Conservation (phyloP, 306 rosid genomes). For the Sesbania bispinosa region DNA sequence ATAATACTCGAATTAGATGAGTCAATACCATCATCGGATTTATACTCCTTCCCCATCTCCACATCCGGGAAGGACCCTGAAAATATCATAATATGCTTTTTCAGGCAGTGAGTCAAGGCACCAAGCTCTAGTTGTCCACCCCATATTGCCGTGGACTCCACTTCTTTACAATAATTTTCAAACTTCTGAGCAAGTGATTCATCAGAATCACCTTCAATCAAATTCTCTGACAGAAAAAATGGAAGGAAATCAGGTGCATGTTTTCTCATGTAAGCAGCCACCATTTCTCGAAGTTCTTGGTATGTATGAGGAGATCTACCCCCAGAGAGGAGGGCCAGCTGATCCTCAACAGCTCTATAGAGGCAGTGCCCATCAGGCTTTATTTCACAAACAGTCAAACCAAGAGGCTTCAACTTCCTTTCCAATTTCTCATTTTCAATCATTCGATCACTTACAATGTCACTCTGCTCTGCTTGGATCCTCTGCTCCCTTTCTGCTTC, state of each 20-base stretch:
- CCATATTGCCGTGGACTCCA: constrained; percentile 90
- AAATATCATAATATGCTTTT: constrained; percentile 75
- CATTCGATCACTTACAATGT: constrained; percentile 62
- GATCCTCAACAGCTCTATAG: constrained; percentile 85
- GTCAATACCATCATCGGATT: constrained; percentile 32
- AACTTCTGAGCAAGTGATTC: constrained; percentile 54
- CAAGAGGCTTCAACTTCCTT: constrained; percentile 76
- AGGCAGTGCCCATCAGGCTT: constrained; percentile 98
- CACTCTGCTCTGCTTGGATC: constrained; percentile 79
- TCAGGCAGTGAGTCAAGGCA: constrained; percentile 79
- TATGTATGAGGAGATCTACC: constrained; percentile 62
- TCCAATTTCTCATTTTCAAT: constrained; percentile 75
- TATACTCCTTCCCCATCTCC: constrained; percentile 97
- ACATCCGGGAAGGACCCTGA: constrained; percentile 98
- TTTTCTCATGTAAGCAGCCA: constrained; percentile 74
- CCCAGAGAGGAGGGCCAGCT: constrained; percentile 51
- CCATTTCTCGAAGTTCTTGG: constrained; percentile 82
- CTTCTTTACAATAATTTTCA: constrained; percentile 81
- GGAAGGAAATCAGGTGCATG: constrained; percentile 70
- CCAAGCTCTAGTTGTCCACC: constrained; percentile 97
- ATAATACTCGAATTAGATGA: constrained; percentile 46
- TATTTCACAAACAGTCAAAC: constrained; percentile 65
- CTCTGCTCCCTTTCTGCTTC: constrained; percentile 91
- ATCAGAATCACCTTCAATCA: constrained; percentile 44
- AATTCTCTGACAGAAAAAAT: constrained; percentile 68